Evolutionary conservation across 495 filamentous ascomycete species (phyloP).

Genomic region (Daldinia loculata): DNA sequence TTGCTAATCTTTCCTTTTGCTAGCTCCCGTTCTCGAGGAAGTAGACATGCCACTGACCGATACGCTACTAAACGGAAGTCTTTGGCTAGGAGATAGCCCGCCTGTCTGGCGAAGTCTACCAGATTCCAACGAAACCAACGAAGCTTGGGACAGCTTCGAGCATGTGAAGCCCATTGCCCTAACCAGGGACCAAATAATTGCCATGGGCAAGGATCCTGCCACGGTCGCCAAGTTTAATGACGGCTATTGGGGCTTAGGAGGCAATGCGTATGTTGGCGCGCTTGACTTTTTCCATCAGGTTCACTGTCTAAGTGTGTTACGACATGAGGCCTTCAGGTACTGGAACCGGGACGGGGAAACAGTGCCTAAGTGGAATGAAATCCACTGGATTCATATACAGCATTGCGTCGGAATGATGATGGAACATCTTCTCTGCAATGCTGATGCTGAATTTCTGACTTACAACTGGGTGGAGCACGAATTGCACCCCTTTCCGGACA

Average conservation of each 20-base stretch:
- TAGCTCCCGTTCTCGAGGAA: constrained; percentile 32
- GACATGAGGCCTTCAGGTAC: constrained; percentile 32
- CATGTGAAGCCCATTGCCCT: constrained; percentile 29
- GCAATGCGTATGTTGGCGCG: constrained; percentile 48
- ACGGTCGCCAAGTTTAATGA: constrained; percentile 45
- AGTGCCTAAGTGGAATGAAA: constrained; percentile 23
- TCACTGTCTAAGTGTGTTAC: constrained; percentile 44
- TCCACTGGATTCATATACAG: constrained; percentile 32
- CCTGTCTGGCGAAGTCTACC: constrained; percentile 18
- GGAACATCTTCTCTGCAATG: constrained; percentile 32
- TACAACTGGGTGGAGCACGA: constrained; percentile 31
- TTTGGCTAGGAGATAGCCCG: constrained; percentile 20
- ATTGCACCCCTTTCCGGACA: constrained; percentile 22
- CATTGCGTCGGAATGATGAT: constrained; percentile 37
- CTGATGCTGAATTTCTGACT: constrained; percentile 27
- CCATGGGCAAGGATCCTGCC: constrained; percentile 48
- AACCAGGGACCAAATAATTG: constrained; percentile 38
- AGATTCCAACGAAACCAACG: constrained; percentile 13
- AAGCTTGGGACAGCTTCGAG: constrained; percentile 18
- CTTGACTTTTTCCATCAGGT: constrained; percentile 47
- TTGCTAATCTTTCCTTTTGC: background rate
- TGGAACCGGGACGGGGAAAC: constrained; percentile 17
- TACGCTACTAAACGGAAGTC: constrained; percentile 25
- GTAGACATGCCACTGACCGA: constrained; percentile 18
- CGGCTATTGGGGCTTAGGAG: constrained; percentile 43